phyloP scores from a whole-genome alignment of 768 basidiomycete species.

The Kwoniella sp. region DNA sequence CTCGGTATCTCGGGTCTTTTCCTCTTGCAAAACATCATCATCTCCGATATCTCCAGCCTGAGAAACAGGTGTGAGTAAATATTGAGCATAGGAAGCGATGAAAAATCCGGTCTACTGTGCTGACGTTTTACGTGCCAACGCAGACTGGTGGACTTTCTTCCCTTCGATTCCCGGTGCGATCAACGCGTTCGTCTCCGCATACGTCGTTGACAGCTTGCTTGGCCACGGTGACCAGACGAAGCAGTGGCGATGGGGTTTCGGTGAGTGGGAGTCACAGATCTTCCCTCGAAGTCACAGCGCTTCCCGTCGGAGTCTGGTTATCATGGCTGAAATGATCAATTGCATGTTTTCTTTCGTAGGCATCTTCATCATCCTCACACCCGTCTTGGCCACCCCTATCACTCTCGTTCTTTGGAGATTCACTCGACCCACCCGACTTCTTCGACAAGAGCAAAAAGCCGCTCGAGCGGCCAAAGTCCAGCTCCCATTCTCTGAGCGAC shows the following conservation, averaged over 20 bases:
- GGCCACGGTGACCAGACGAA: constrained; percentile 18
- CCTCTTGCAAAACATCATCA: constrained; percentile 48
- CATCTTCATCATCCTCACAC: constrained; percentile 51
- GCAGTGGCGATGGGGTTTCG: constrained; percentile 44
- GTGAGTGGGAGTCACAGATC: constrained; percentile 17
- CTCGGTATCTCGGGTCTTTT: constrained; percentile 51
- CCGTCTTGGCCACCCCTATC: constrained; percentile 49
- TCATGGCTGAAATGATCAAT: neutral
- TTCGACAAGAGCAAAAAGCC: constrained; percentile 24
- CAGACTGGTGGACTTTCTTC: constrained; percentile 51
- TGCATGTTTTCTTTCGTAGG: constrained; percentile 17
- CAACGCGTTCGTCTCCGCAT: constrained; percentile 51
- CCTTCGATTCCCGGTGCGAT: constrained; percentile 50
- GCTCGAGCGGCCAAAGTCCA: constrained; percentile 13
- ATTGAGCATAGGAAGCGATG: too few relatives aligned
- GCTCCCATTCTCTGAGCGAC: constrained; percentile 1
- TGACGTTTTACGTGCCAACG: constrained; percentile 22
- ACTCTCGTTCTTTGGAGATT: constrained; percentile 42
- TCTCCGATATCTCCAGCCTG: constrained; percentile 38
- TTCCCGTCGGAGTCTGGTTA: neutral
- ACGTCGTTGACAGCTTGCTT: constrained; percentile 40
- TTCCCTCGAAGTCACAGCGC: neutral
- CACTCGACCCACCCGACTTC: constrained; percentile 16
- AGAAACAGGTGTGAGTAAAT: constrained; percentile 33
- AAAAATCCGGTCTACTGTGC: too few relatives aligned